A percentile compares a stretch with the other conserved stretches of the same genome.
phyloP scores from a whole-genome alignment of 2,329 filamentous ascomycete species.

The Colletotrichum musae region DNA sequence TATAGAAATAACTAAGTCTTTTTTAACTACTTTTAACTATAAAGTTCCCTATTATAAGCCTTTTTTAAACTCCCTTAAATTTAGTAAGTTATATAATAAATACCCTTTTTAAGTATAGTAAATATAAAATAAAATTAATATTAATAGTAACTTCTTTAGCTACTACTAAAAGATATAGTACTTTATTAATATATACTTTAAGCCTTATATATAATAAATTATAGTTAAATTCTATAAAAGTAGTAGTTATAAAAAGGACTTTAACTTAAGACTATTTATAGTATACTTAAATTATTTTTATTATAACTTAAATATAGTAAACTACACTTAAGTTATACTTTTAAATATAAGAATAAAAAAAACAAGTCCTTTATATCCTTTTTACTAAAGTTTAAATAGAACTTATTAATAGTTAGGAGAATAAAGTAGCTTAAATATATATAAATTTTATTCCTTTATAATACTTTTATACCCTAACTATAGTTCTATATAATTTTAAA shows the following conservation, averaged over 20 bases:
- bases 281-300: neutral
- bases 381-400: neutral
- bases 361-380: neutral
- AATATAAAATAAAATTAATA: neutral
- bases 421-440: neutral
- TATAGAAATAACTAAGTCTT: neutral
- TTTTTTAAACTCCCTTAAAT: neutral
- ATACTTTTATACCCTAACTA: neutral
- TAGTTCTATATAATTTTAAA: slow-evolving; percentile 6
- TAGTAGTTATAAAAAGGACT: neutral
- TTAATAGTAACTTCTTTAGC: slow-evolving; percentile 1
- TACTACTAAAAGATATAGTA: neutral
- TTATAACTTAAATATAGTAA: neutral
- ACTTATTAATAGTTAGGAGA: neutral
- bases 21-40: neutral
- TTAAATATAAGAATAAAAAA: slow-evolving; percentile 7
- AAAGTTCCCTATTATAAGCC: neutral
- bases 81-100: neutral
- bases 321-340: neutral
- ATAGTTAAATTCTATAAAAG: neutral
- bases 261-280: neutral
- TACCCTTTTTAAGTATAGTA: neutral
- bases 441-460: neutral
- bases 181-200: neutral
- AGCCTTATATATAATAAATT: neutral